These are phyloP conservation scores for Starmera caribaea DNA, from an alignment of 805 yeast genomes.

Conservation along the genomic window DNA sequence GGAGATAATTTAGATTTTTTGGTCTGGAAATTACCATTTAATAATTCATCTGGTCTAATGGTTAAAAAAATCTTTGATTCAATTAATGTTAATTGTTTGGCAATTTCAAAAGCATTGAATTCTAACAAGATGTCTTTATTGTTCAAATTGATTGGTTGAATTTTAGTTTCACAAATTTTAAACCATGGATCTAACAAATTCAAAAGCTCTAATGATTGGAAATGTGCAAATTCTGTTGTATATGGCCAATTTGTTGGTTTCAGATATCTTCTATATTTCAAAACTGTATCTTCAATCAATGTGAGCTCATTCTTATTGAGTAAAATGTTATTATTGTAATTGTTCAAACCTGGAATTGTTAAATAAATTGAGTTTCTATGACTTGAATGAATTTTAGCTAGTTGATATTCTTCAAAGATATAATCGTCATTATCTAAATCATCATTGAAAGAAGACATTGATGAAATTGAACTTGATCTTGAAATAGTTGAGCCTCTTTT, in stretches of 20 bases:
- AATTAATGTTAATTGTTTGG: conserved; percentile 66
- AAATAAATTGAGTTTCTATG: conserved; percentile 31
- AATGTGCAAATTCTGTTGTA: conserved; percentile 7
- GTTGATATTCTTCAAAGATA: conserved; percentile 49
- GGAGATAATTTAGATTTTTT: conserved; percentile 56
- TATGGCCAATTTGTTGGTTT: conserved; percentile 15
- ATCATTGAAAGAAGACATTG: conserved; percentile 20
- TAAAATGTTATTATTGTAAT: conserved; percentile 13
- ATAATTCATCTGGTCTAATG: conserved; percentile 54
- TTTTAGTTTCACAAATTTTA: conserved; percentile 35
- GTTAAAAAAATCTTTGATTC: conserved; percentile 59
- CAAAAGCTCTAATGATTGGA: conserved; percentile 14
- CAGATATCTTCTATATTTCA: conserved; percentile 44
- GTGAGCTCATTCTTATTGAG: conserved; percentile 18
- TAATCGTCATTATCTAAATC: conserved; percentile 27
- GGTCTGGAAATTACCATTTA: conserved; percentile 54
- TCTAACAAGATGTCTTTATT: conserved; percentile 24
- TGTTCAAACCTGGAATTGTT: conserved; percentile 16
- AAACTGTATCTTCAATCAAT: conserved; percentile 36
- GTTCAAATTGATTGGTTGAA: conserved; percentile 7
- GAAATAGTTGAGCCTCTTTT: conserved; percentile 24
- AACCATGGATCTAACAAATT: conserved; percentile 40
- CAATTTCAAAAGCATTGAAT: conserved; percentile 56
- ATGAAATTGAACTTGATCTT: conserved; percentile 24
- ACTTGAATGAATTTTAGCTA: conserved; percentile 32